Conservation (phyloP, 139 green algal species). For the Tetratostichococcus sp. region DNA sequence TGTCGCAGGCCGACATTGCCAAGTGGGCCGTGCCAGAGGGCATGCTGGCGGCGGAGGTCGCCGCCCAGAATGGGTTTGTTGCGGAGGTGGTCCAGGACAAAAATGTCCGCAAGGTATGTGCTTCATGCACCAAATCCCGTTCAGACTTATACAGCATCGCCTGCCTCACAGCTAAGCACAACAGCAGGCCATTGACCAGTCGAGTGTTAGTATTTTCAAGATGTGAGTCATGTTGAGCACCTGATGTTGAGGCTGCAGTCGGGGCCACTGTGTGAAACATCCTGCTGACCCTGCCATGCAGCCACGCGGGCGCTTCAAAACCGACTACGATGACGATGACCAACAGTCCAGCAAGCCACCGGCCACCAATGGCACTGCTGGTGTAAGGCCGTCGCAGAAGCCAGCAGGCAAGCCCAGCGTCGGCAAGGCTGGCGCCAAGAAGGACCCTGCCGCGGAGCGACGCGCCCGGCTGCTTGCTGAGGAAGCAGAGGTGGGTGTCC, state of each 20-base stretch:
- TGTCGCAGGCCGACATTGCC: slow-evolving; percentile 40
- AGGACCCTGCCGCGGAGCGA: slow-evolving; percentile 56
- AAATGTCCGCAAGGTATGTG: slow-evolving; percentile 45
- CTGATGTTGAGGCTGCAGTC: too few relatives aligned
- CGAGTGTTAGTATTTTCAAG: too few relatives aligned
- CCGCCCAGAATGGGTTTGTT: slow-evolving; percentile 36
- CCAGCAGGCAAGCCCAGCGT: not conserved
- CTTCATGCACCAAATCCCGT: too few relatives aligned
- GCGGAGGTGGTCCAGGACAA: slow-evolving; percentile 48
- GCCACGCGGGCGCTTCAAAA: not conserved
- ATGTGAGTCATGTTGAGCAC: too few relatives aligned
- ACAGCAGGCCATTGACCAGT: not conserved
- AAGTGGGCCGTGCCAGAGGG: slow-evolving; percentile 66
- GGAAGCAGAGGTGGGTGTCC: slow-evolving; percentile 49
- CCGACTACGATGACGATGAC: not conserved
- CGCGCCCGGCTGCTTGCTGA: slow-evolving; percentile 50
- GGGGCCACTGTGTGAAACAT: too few relatives aligned
- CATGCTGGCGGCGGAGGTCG: slow-evolving; percentile 36
- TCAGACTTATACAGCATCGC: not conserved
- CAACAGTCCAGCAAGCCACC: not conserved
- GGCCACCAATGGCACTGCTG: not conserved
- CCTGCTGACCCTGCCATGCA: not conserved
- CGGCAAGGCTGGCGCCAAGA: slow-evolving; percentile 17
- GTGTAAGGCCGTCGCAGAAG: not conserved
- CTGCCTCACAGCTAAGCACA: too few relatives aligned